These are phyloP conservation scores for Emydomyces testavorans DNA, from an alignment of 2,329 filamentous ascomycete species.

Conservation along the genomic window DNA sequence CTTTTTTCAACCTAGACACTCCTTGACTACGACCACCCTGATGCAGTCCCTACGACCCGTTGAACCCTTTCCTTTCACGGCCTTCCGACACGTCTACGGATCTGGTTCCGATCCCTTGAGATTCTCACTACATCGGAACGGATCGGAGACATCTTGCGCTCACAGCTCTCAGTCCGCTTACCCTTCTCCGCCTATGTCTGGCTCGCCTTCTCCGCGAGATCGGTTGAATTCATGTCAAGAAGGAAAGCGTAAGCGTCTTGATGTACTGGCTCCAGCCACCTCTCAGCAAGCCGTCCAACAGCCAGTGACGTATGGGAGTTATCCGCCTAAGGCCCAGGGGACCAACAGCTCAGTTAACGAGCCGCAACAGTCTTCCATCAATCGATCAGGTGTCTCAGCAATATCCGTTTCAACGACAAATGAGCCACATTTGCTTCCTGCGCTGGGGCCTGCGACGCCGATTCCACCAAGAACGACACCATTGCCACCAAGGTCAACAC, in stretches of 20 bases:
- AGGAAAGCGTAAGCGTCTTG: conserved; percentile 21
- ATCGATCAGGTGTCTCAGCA: conserved; percentile 1
- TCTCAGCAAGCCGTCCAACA: not conserved
- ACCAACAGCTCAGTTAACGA: conserved; percentile 3
- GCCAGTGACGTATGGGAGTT: not conserved
- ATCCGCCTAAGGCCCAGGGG: conserved; percentile 5
- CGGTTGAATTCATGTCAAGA: conserved; percentile 21
- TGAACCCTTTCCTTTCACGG: conserved; percentile 15
- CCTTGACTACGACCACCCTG: conserved; percentile 6
- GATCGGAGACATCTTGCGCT: conserved; percentile 18
- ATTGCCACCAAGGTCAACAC: conserved; percentile 22
- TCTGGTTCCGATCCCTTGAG: conserved; percentile 21
- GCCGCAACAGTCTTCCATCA: conserved; percentile 1
- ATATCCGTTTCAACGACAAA: not conserved
- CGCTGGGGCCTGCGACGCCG: conserved; percentile 11
- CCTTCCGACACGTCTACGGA: conserved; percentile 18
- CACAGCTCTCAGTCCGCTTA: conserved; percentile 22
- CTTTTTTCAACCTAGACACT: not conserved
- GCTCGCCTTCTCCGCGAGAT: conserved; percentile 23
- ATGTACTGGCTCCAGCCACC: conserved; percentile 15
- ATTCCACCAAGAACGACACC: conserved; percentile 15
- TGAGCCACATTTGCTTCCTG: conserved; percentile 14
- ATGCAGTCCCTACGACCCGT: conserved; percentile 18
- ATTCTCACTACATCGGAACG: conserved; percentile 21
- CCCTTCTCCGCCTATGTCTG: conserved; percentile 28